Evolutionary conservation across 768 basidiomycete genomes (phyloP).

Genomic region (Lanmaoa rubissima): DNA sequence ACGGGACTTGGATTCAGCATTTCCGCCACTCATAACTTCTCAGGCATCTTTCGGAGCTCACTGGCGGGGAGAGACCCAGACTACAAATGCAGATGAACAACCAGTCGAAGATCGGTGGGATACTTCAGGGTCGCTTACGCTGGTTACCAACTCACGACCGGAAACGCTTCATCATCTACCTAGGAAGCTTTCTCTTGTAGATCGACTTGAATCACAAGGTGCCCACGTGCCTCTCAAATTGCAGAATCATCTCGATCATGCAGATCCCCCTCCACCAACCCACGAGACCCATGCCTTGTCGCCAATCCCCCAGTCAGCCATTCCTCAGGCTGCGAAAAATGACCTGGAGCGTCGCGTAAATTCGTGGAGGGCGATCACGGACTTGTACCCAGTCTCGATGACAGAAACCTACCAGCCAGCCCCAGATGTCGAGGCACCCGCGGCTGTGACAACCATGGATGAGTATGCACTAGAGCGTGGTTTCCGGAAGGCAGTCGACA

Average conservation of each 20-base stretch:
- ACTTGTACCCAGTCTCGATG: conserved; percentile 47
- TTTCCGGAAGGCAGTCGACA: conserved; percentile 25
- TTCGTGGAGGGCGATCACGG: conserved; percentile 63
- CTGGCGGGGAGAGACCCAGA: conserved; percentile 53
- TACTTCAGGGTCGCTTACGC: conserved; percentile 18
- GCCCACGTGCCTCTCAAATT: conserved; percentile 36
- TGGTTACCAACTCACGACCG: conserved; percentile 20
- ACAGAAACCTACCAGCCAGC: conserved; percentile 31
- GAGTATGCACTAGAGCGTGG: conserved; percentile 20
- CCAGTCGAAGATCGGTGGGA: conserved; percentile 37
- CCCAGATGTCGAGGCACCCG: conserved; percentile 11
- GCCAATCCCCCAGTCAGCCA: conserved; percentile 62
- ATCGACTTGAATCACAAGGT: conserved; percentile 52
- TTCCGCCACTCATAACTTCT: conserved; percentile 37
- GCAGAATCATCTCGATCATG: conserved; percentile 10
- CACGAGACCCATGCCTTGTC: conserved; percentile 43
- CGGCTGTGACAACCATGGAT: conserved; percentile 20
- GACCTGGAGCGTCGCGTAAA: conserved; percentile 58
- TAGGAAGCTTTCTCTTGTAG: conserved; percentile 65
- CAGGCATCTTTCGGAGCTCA: conserved; percentile 39
- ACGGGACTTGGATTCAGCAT: conserved; percentile 42
- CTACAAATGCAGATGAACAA: conserved; percentile 42
- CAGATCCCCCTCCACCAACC: conserved; percentile 14
- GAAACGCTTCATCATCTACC: conserved; percentile 51
- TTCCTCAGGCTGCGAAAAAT: conserved; percentile 49